Conservation (phyloP, 2,329 filamentous ascomycete genomes). For the Monilinia fructigena region DNA sequence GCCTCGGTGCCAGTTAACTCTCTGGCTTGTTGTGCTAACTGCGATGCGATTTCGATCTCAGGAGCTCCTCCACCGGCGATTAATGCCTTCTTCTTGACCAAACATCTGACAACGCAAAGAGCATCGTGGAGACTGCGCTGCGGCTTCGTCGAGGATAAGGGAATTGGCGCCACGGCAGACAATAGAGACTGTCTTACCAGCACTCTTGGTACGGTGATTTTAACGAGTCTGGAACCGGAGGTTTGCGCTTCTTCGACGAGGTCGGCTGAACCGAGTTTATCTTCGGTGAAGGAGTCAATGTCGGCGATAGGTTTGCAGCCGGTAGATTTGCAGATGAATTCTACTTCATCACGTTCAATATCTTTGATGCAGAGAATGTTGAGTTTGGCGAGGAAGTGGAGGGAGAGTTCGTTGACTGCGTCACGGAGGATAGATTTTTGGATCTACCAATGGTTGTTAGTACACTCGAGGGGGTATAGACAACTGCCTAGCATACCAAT, state of each 20-base stretch:
- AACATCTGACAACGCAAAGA: conserved; percentile 92
- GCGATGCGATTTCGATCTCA: conserved; percentile 92
- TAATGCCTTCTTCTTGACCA: conserved; percentile 99
- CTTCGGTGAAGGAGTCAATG: conserved; percentile 96
- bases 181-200: conserved; percentile 87
- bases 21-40: conserved; percentile 78
- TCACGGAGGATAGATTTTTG: conserved; percentile 98
- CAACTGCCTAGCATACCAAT: conserved; percentile 7
- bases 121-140: conserved; percentile 96
- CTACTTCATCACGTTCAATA: conserved; percentile 96
- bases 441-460: conserved; percentile 63
- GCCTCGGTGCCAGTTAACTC: conserved; percentile 86
- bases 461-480: background rate
- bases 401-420: conserved; percentile 93
- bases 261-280: conserved; percentile 93
- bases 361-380: conserved; percentile 96
- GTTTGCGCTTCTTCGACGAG: conserved; percentile 89
- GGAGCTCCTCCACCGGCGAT: conserved; percentile 95
- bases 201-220: conserved; percentile 83
- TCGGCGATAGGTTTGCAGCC: conserved; percentile 99
- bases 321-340: conserved; percentile 98
- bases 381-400: conserved; percentile 96
- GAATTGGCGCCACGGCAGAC: conserved; percentile 92
- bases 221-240: conserved; percentile 87
- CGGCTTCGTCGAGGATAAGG: conserved; percentile 93